Evolutionary conservation across 1,284 basidiomycete genomes (phyloP), one percentile per base, ranked within the genome.

Genomic region (Puccinia triticina): DNA sequence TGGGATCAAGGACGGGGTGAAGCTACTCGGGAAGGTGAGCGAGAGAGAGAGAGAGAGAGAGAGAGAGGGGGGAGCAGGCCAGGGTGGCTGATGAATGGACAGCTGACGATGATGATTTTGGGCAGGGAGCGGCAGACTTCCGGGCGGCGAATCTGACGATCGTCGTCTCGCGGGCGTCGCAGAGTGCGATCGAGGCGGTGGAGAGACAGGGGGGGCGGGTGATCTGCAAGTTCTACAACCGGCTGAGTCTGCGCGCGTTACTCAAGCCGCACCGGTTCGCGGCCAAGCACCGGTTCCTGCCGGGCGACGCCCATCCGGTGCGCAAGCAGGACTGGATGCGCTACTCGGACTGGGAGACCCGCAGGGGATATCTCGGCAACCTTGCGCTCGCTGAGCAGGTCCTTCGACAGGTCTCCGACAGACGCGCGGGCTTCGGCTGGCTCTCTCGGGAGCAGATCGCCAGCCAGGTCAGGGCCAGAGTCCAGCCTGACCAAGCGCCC

Each of bases 151-250:
- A 83, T 4, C 90, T 99, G 37, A 91, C 94, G 85, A 91, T 99
- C 71, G 90, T 91, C 26, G 91, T 95, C 46, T 94, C 95, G 4
- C 90, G 93, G 83, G 96, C 94, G 21, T 95, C 94, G 8, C 91
- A 93, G 86, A 90, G 91, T 72, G 96, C 96, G 1, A 95, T 98
- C 77, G 87, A 90, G 74, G 93, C 94, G 0, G 91, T 99, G 81
- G 93, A 98, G 86, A 89, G 88, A 14, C 90, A 89, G 4, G 94
- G 95, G 23, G 97, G 96, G 26, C 91, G 91, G 71, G 91, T 98
- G 32, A 91, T 93, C 74, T 96, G 95, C 88, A 92, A 94, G 85
- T 98, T 95, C 87, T 96, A 98, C 89, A 99, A 98, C 87, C 88
- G 90, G 14, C 89, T 96, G 72, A 92, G 93, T 0, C 89, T 99